Conservation (phyloP, 2,329 filamentous ascomycete genomes). For the Microdochium nivale region DNA sequence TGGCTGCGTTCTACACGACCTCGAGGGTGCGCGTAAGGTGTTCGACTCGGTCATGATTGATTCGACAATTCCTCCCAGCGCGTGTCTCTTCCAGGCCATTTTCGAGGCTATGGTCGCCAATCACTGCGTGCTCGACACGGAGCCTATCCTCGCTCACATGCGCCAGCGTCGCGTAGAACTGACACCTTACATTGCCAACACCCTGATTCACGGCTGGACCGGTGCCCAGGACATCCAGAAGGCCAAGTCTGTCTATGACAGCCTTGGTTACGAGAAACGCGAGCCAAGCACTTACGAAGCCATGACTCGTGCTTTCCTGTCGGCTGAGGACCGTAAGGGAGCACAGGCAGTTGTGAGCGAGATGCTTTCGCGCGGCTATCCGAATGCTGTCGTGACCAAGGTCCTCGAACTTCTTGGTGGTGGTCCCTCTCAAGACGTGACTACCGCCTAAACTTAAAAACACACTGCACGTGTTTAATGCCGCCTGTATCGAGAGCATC, state of each 20-base stretch:
- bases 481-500: neutral
- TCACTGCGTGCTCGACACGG: constrained; percentile 69
- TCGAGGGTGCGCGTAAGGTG: constrained; percentile 70
- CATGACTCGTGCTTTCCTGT: constrained; percentile 90
- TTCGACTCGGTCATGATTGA: constrained; percentile 76
- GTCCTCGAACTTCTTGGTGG: constrained; percentile 80
- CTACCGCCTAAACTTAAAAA: neutral
- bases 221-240: constrained; percentile 71
- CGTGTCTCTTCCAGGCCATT: constrained; percentile 91
- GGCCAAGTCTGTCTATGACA: constrained; percentile 69
- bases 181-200: constrained; percentile 97
- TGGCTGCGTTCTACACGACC: constrained; percentile 87
- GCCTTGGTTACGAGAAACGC: constrained; percentile 67
- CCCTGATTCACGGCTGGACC: constrained; percentile 94
- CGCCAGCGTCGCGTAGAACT: constrained; percentile 63
- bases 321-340: constrained; percentile 67
- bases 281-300: constrained; percentile 98
- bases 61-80: constrained; percentile 58
- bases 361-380: constrained; percentile 86
- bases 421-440: constrained; percentile 20
- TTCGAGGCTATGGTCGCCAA: constrained; percentile 97
- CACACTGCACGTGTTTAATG: neutral
- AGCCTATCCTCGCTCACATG: constrained; percentile 71
- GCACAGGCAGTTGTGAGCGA: constrained; percentile 78
- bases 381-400: constrained; percentile 84